A percentile compares a stretch with the other conserved stretches of the same genome.
Conservation (phyloP, 352 stramenopile genomes). For the Phytophthora idaei region DNA sequence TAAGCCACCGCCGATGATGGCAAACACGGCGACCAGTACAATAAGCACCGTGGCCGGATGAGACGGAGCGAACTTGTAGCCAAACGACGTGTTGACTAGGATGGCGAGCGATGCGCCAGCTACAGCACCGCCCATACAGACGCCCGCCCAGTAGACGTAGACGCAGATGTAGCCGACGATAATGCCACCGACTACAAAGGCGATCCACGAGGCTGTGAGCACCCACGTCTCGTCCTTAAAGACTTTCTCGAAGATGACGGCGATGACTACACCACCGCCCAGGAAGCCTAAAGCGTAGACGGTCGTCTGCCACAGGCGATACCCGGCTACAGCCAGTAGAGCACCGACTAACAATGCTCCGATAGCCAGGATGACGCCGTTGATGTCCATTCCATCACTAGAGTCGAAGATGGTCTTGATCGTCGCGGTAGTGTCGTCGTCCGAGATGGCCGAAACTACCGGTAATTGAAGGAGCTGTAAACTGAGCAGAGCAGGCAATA, state of each 20-base stretch:
- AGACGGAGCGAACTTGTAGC: constrained; percentile 59
- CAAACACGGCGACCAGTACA: constrained; percentile 50
- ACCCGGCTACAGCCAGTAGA: constrained; percentile 53
- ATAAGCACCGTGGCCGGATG: constrained; percentile 61
- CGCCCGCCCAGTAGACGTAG: constrained; percentile 52
- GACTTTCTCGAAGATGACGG: constrained; percentile 56
- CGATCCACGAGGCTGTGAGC: constrained; percentile 69
- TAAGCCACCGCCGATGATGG: constrained; percentile 45
- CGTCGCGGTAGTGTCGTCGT: constrained; percentile 31
- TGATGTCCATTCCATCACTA: constrained; percentile 40
- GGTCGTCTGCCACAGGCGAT: constrained; percentile 63
- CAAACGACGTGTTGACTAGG: constrained; percentile 60
- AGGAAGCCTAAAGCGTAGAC: constrained; percentile 70
- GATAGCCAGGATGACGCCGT: constrained; percentile 43
- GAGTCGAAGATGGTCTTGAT: constrained; percentile 45
- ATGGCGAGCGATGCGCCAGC: constrained; percentile 64
- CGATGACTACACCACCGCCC: constrained; percentile 52
- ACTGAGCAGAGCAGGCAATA: constrained; percentile 16
- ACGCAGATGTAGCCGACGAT: constrained; percentile 55
- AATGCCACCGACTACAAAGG: constrained; percentile 66
- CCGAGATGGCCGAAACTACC: constrained; percentile 4
- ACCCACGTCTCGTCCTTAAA: constrained; percentile 60
- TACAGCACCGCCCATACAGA: constrained; percentile 64
- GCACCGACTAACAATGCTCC: constrained; percentile 50
- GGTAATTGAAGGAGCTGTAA: constrained; percentile 1